A percentile compares a stretch with the other conserved stretches of the same genome.
These are phyloP conservation scores for Chaetomiaceae sp. DNA, from an alignment of 2,329 filamentous ascomycete species.

Conservation along the genomic window DNA sequence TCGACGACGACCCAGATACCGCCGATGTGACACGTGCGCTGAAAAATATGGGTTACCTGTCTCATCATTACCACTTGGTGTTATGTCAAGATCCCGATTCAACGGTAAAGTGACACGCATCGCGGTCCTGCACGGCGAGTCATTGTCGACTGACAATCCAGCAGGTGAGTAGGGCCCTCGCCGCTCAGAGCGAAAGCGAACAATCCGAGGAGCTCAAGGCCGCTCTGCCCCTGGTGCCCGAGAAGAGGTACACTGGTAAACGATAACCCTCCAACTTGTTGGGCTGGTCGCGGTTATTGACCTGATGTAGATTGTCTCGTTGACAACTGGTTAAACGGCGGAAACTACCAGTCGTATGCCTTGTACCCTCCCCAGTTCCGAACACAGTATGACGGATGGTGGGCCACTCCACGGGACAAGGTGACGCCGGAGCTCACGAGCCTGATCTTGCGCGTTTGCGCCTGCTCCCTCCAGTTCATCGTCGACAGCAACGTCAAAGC, in stretches of 20 bases:
- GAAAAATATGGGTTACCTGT: conserved; percentile 23
- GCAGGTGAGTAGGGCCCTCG: conserved; percentile 13
- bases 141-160: conserved; percentile 3
- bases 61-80: conserved; percentile 22
- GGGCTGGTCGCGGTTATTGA: conserved; percentile 4
- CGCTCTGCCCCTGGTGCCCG: conserved; percentile 28
- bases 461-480: conserved; percentile 40
- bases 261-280: not conserved
- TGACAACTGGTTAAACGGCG: conserved; percentile 38
- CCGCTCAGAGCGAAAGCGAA: conserved; percentile 10
- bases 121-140: not conserved
- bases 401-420: conserved; percentile 31
- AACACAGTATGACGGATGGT: conserved; percentile 41
- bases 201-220: conserved; percentile 29
- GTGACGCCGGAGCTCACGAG: conserved; percentile 40
- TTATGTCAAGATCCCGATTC: conserved; percentile 19
- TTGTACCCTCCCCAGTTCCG: conserved; percentile 41
- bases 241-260: conserved; percentile 34
- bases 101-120: conserved; percentile 12
- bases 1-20: conserved; percentile 13
- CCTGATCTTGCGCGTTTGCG: conserved; percentile 40
- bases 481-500: conserved; percentile 29
- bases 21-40: conserved; percentile 18
- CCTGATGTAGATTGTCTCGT: conserved; percentile 36
- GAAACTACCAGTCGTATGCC: conserved; percentile 41